Base-by-base conservation (phyloP, 345 rosid genomes). In the Rhizophora mangle region DNA sequence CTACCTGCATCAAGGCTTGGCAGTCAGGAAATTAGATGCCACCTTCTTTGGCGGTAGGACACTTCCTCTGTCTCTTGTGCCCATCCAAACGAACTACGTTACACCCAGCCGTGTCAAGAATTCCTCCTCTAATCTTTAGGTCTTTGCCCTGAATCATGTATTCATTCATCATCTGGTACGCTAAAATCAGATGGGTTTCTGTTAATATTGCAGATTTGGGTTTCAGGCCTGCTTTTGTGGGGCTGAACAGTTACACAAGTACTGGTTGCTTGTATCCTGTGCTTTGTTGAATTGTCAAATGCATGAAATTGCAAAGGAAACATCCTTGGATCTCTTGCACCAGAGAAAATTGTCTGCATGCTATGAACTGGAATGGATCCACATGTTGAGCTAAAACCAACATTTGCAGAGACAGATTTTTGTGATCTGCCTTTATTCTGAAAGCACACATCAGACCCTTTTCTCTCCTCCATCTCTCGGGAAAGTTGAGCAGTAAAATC, bases 151-250 rank as follows among this genome's bases (percentile, higher is more conserved):
- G 67, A 47, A 89, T 84, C 88, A 89, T 90, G 84, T 83, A 89
- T 26, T 55, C 55, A 80, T 90, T 86, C 85, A 68, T 81, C 85
- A 76, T 74, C 96, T 64, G 96, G 84, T 10, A 73, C 8, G 63
- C 87, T 85, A 73, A 92, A 96, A 82, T 96, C 99, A 62, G 97
- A 90, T n/a, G 99, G 99, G 79, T 96, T 96, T 69, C 87, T 80
- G 71, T 91, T 96, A 34, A 89, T 60, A 27, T 59, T 69, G 83
- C 99, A 96, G 67, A 68, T 70, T 54, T 79, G 79, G 57, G 79
- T 54, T 63, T 64, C 80, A 31, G 75, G 64, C 71, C 61, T 75
- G 82, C 68, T 76, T 85, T 70, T 77, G 5, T 22, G 53, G 60
- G 84, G 83, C 68, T 59, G 60, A 58, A 55, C 80, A 47, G 75